Base-by-base conservation (phyloP, 345 rosid species). In the Lepidium aucheri region DNA sequence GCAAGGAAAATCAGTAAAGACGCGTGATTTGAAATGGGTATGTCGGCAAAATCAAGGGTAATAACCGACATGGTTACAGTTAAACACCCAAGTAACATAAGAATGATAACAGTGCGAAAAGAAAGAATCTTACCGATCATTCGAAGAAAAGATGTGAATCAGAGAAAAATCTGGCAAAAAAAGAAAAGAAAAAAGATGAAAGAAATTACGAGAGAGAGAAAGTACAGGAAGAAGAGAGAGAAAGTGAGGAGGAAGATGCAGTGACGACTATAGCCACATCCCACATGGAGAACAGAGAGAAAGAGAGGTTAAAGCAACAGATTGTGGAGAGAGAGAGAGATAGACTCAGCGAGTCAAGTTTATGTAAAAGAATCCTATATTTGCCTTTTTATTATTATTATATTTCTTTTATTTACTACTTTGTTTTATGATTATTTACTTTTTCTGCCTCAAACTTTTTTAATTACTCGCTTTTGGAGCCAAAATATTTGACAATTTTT, bases 121-220 rank as follows among this genome's bases (percentile, higher is more conserved):
- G 47, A 44, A 34, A 33, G 77, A 66, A 56, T 59, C 85, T 81
- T 76, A 87, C 94, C 36, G 83, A 74, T 85, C 86, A 78, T 85
- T 79, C 78, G 75, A 79, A 67, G 61, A 28, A 60, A 69, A 41
- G 22, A 65, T 60, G 63, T 52, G 76, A 65, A 59, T 73, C 76
- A 65, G 67, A 65, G 72, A 73, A 65, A 65, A 64, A 55, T 55
- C 64, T 63, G 64, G 46, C 33, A 40, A n/a, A 24, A 30, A 24
- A 30, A 14, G 34, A 9, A 26, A 8, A 44, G 38, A n/a, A 32
- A 40, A 4, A 20, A n/a, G 8, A 47, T 26, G 30, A 18, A 62
- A 16, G 46, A 62, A 60, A 43, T 26, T 42, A 32, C n/a, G n/a
- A 28, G 49, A 50, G 70, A 67, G 56, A 65, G 64, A 57, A 54